Conservation (phyloP, 2,329 filamentous ascomycete species). For the Teratosphaeria gauchensis region DNA sequence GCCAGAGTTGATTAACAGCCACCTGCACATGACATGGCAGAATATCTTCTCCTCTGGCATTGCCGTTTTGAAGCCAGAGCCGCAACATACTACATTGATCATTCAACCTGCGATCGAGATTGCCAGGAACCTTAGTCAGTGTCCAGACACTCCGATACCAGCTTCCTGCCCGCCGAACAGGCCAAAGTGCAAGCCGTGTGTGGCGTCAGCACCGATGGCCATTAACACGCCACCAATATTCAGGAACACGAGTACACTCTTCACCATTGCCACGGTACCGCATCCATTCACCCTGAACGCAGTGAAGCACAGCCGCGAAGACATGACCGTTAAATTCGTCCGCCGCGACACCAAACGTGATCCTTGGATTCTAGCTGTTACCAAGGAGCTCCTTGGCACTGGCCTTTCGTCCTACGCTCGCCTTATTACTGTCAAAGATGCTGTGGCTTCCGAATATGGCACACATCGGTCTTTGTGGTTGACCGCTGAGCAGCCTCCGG, state of each 20-base stretch:
- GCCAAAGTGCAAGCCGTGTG: conserved; percentile 64
- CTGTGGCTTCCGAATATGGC: conserved; percentile 60
- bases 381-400: conserved; percentile 56
- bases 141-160: conserved; percentile 62
- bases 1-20: conserved; percentile 67
- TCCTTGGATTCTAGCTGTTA: conserved; percentile 64
- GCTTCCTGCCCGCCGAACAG: conserved; percentile 76
- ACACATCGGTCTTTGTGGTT: conserved; percentile 67
- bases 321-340: conserved; percentile 33
- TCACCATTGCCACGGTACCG: conserved; percentile 78
- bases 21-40: conserved; percentile 80
- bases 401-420: conserved; percentile 55
- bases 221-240: conserved; percentile 59
- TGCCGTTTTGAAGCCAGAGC: conserved; percentile 68
- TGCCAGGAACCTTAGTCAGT: conserved; percentile 65
- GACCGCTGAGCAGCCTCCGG: conserved; percentile 53
- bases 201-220: conserved; percentile 50
- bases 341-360: conserved; percentile 59
- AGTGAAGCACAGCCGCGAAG: conserved; percentile 46
- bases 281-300: conserved; percentile 79
- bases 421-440: conserved; percentile 68
- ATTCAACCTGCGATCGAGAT: conserved; percentile 61
- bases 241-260: conserved; percentile 61
- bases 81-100: conserved; percentile 64
- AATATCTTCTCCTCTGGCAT: conserved; percentile 68